Percentiles rank a stretch among this genome's conserved stretches.
Evolutionary conservation across 2,329 filamentous ascomycete genomes (phyloP).

Genomic region (Dendryphion nanum): DNA sequence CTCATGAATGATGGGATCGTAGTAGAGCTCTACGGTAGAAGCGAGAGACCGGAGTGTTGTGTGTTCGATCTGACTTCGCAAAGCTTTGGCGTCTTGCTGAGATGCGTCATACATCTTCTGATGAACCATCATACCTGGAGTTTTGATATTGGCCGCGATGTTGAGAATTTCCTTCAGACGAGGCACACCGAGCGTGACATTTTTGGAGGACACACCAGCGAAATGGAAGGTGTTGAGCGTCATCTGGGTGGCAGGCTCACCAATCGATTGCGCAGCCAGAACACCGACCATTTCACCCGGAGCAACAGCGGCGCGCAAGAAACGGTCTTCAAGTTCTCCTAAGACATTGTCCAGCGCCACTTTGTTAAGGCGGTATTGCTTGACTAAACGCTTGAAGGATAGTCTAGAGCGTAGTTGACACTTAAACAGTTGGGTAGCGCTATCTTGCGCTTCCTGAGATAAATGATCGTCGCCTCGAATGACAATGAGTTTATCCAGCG

Average conservation of each 20-base stretch:
- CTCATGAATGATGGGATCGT: slow-evolving; percentile 83
- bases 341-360: slow-evolving; percentile 90
- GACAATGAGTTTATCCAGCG: slow-evolving; percentile 76
- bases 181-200: slow-evolving; percentile 97
- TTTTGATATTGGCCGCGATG: slow-evolving; percentile 97
- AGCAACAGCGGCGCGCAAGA: slow-evolving; percentile 79
- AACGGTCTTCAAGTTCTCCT: slow-evolving; percentile 85
- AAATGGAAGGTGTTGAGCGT: slow-evolving; percentile 99
- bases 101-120: slow-evolving; percentile 61
- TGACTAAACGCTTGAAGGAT: slow-evolving; percentile 89
- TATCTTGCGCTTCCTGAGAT: slow-evolving; percentile 81
- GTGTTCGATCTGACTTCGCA: slow-evolving; percentile 90
- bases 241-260: slow-evolving; percentile 98
- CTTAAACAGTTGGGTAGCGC: slow-evolving; percentile 89
- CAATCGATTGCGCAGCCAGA: slow-evolving; percentile 94
- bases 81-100: slow-evolving; percentile 77
- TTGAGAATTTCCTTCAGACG: slow-evolving; percentile 99
- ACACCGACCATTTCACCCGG: slow-evolving; percentile 99
- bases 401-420: slow-evolving; percentile 84
- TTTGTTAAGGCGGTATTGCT: slow-evolving; percentile 81
- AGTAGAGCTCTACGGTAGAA: slow-evolving; percentile 92
- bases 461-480: slow-evolving; percentile 82
- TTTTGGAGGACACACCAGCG: slow-evolving; percentile 99
- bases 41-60: slow-evolving; percentile 91
- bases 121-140: slow-evolving; percentile 93